Evolutionary conservation across 305 asterid species (phyloP).

Genomic region (Fraxinus sp.): DNA sequence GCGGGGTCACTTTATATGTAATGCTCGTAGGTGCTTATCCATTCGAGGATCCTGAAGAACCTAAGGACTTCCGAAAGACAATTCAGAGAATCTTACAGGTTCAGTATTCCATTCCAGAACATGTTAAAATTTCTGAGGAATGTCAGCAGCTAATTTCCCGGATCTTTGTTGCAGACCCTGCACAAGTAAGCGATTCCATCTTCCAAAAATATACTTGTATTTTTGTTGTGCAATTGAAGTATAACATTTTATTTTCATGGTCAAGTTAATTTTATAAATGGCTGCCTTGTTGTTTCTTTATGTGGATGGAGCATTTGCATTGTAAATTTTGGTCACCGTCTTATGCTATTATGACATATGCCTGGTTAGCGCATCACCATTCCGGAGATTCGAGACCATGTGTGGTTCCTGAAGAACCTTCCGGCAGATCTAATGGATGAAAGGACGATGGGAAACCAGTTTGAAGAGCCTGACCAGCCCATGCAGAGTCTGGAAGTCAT

Average conservation of each 20-base stretch:
- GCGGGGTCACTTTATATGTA: conserved; percentile 87
- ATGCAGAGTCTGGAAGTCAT: conserved; percentile 81
- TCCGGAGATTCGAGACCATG: conserved; percentile 66
- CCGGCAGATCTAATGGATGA: conserved; percentile 92
- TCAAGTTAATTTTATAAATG: not conserved
- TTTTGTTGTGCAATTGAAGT: not conserved
- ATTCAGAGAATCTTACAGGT: conserved; percentile 74
- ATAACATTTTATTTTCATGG: conserved; percentile 1
- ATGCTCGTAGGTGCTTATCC: conserved; percentile 92
- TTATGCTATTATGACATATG: conserved; percentile 6
- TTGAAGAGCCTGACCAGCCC: conserved; percentile 88
- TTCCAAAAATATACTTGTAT: not conserved
- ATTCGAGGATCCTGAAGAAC: conserved; percentile 88
- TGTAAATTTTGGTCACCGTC: not conserved
- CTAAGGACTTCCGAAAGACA: conserved; percentile 78
- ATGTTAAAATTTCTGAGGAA: conserved; percentile 59
- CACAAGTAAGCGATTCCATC: conserved; percentile 45
- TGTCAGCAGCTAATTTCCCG: conserved; percentile 73
- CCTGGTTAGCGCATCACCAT: conserved; percentile 82
- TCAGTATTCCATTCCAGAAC: conserved; percentile 68
- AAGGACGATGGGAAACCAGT: conserved; percentile 52
- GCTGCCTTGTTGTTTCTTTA: not conserved
- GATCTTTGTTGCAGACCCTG: conserved; percentile 71
- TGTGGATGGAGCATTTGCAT: conserved; percentile 5
- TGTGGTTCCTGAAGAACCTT: conserved; percentile 86